A percentile compares a stretch with the other conserved stretches of the same genome.
Conservation (phyloP, 768 basidiomycete species). For the Lentinula sp. region DNA sequence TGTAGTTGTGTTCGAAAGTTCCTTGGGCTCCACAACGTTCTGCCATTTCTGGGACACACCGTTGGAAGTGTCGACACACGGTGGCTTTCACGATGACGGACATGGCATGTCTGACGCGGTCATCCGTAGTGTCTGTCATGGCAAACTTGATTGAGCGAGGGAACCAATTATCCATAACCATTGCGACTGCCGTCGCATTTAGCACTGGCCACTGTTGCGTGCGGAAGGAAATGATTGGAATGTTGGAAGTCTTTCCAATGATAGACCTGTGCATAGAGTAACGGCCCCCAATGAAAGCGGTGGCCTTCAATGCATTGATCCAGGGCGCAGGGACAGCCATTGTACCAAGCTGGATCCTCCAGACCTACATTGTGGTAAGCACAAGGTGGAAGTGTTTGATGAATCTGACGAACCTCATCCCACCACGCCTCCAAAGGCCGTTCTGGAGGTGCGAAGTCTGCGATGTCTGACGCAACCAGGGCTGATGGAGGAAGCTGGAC, state of each 20-base stretch:
- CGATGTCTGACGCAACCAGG: conserved; percentile 39
- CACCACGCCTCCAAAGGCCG: conserved; percentile 46
- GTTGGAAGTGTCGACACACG: conserved; percentile 47
- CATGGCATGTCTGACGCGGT: conserved; percentile 47
- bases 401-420: conserved; percentile 26
- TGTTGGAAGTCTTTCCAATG: conserved; percentile 30
- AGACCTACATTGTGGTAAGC: conserved; percentile 17
- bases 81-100: conserved; percentile 53
- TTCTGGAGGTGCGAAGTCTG: conserved; percentile 31
- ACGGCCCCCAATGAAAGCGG: conserved; percentile 50
- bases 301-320: conserved; percentile 45
- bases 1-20: conserved; percentile 57
- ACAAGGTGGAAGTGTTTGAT: background rate
- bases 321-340: conserved; percentile 43
- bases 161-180: conserved; percentile 47
- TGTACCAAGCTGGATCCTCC: conserved; percentile 51
- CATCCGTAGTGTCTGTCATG: conserved; percentile 32
- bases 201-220: conserved; percentile 61
- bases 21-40: conserved; percentile 67
- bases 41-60: conserved; percentile 44
- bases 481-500: conserved; percentile 46
- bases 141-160: conserved; percentile 29
- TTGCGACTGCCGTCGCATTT: conserved; percentile 43
- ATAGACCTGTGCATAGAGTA: conserved; percentile 54
- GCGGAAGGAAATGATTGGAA: conserved; percentile 56